phyloP scores from a whole-genome alignment of 345 rosid genomes.

The Linum usitatissimum region DNA sequence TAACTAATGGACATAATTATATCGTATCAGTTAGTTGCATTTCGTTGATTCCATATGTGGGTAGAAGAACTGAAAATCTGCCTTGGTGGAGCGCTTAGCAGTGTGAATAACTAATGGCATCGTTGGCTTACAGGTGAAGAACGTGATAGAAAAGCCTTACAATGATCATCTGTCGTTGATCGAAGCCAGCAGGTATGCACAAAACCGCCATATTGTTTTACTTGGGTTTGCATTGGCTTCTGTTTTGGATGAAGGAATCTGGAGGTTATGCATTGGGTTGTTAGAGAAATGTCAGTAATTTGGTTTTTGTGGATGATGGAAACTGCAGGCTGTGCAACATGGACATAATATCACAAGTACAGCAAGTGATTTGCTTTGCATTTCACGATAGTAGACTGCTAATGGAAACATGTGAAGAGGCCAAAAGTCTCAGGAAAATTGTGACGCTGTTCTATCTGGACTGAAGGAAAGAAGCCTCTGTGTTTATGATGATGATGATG shows the following conservation, averaged over 20 bases:
- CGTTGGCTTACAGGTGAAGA: conserved; percentile 43
- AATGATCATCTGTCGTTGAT: conserved; percentile 65
- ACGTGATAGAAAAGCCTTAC: conserved; percentile 75
- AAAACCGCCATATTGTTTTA: background rate
- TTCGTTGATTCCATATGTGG: background rate
- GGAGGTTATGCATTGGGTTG: background rate
- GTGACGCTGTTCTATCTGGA: conserved; percentile 92
- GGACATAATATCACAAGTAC: conserved; percentile 95
- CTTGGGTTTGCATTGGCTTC: background rate
- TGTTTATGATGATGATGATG: background rate
- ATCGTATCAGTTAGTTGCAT: background rate
- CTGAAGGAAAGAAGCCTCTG: conserved; percentile 19
- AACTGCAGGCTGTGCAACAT: conserved; percentile 76
- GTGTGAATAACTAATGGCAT: background rate
- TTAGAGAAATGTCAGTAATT: background rate
- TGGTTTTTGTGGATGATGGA: background rate
- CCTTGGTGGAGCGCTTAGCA: background rate
- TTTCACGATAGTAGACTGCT: conserved; percentile 89
- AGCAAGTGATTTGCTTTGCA: conserved; percentile 96
- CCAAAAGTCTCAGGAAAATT: conserved; percentile 75
- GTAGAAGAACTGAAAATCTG: background rate
- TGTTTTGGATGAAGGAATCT: background rate
- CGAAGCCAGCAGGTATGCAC: conserved; percentile 76
- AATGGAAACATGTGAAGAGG: conserved; percentile 96
- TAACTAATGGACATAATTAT: background rate